phyloP scores from a whole-genome alignment of 306 rosid genomes.

The Sesbania bispinosa region DNA sequence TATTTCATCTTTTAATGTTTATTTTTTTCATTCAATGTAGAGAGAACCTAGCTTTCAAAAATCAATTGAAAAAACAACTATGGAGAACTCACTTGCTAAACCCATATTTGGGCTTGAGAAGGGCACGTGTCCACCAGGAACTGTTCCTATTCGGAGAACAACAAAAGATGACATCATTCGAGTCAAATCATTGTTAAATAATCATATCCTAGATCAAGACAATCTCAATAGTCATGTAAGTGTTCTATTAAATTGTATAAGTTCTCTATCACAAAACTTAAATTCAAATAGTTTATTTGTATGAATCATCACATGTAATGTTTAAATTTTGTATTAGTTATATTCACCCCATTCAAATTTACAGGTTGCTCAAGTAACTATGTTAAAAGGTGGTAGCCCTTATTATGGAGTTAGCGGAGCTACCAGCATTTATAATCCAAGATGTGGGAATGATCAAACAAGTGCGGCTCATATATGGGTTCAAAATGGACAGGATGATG shows the following conservation, averaged over 20 bases:
- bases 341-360: background rate
- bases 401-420: background rate
- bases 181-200: too few relatives aligned
- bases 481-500: too few relatives aligned
- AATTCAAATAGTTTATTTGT: background rate
- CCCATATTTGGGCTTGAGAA: too few relatives aligned
- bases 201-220: background rate
- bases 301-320: background rate
- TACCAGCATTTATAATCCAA: background rate
- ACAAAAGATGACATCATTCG: too few relatives aligned
- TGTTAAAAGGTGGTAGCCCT: rapidly evolving
- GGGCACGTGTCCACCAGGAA: too few relatives aligned
- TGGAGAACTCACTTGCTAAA: background rate
- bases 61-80: background rate
- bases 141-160: too few relatives aligned
- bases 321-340: background rate
- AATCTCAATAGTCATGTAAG: background rate
- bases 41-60: background rate
- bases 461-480: too few relatives aligned
- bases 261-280: too few relatives aligned
- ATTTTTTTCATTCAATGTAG: background rate
- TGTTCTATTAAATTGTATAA: background rate
- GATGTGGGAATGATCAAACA: background rate
- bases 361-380: background rate
- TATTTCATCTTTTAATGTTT: background rate